These are phyloP conservation scores for Neostapfia colusana DNA, from an alignment of 176 grass and related monocot species.

Conservation along the genomic window DNA sequence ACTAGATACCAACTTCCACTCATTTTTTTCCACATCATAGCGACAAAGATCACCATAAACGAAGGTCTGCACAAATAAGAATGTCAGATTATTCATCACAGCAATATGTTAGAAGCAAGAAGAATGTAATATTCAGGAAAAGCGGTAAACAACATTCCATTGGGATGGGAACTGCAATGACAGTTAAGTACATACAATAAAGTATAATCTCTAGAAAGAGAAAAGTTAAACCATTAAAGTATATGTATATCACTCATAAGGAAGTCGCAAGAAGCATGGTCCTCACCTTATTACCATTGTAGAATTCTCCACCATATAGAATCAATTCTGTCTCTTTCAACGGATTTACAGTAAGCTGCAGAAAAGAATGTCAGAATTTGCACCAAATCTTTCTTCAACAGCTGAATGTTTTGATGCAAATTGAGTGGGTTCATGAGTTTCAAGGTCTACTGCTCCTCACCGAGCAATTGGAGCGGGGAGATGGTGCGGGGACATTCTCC, in stretches of 20 bases:
- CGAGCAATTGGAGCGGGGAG: conserved; percentile 76
- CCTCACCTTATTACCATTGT: conserved; percentile 89
- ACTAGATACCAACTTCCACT: conserved; percentile 96
- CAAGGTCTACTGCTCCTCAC: conserved; percentile 29
- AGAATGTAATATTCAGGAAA: background rate
- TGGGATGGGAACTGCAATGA: background rate
- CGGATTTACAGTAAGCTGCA: conserved; percentile 82
- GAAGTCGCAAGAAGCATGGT: conserved; percentile 20
- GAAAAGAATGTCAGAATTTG: conserved; percentile 16
- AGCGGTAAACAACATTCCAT: background rate
- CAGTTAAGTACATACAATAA: background rate
- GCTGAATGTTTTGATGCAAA: background rate
- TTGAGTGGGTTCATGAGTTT: background rate
- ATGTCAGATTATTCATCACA: conserved; percentile 1
- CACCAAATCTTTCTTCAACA: background rate
- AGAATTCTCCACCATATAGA: conserved; percentile 92
- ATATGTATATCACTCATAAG: background rate
- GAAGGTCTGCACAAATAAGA: conserved; percentile 72
- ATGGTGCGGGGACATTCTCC: conserved; percentile 84
- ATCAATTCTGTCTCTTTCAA: conserved; percentile 85
- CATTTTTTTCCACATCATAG: conserved; percentile 95
- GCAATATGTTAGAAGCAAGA: background rate
- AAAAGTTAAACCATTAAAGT: background rate
- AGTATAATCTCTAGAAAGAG: background rate
- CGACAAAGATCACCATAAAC: conserved; percentile 99